Evolutionary conservation across 352 stramenopile species (phyloP).

Genomic region (Phytophthora rubi): DNA sequence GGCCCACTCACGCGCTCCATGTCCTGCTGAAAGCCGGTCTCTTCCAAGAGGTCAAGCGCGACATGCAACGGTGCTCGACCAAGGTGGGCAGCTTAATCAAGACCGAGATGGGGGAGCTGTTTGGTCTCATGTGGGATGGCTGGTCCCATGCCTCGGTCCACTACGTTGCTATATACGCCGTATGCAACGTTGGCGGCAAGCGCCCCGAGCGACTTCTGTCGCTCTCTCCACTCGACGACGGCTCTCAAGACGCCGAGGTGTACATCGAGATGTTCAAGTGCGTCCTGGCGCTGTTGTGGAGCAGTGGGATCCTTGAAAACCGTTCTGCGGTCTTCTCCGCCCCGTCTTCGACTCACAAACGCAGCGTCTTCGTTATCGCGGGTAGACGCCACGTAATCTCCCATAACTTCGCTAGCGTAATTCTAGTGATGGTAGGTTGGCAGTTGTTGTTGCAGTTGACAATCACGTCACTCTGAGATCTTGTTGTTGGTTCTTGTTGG

Average conservation of each 20-base stretch:
- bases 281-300: slow-evolving; percentile 1
- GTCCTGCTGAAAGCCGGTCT: background rate
- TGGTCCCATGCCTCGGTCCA: background rate
- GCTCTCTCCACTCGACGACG: too few species aligned
- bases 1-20: slow-evolving; percentile 3
- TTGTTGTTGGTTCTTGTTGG: too few species aligned
- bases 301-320: too few species aligned
- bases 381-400: too few species aligned
- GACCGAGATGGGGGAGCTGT: background rate
- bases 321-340: too few species aligned
- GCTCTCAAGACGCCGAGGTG: background rate
- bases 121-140: too few species aligned
- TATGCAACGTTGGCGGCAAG: background rate
- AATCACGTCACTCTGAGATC: too few species aligned
- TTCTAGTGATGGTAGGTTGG: too few species aligned
- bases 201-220: slow-evolving; percentile 4
- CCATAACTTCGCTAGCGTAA: too few species aligned
- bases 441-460: too few species aligned
- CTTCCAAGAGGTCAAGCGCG: slow-evolving; percentile 10
- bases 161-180: background rate
- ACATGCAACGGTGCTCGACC: slow-evolving; percentile 2
- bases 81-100: background rate
- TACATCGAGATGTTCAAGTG: slow-evolving; percentile 19
- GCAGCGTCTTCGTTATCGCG: too few species aligned
- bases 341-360: too few species aligned